These are phyloP conservation scores for Pisolithus orientalis DNA, from an alignment of 768 basidiomycete species.

Conservation along the genomic window DNA sequence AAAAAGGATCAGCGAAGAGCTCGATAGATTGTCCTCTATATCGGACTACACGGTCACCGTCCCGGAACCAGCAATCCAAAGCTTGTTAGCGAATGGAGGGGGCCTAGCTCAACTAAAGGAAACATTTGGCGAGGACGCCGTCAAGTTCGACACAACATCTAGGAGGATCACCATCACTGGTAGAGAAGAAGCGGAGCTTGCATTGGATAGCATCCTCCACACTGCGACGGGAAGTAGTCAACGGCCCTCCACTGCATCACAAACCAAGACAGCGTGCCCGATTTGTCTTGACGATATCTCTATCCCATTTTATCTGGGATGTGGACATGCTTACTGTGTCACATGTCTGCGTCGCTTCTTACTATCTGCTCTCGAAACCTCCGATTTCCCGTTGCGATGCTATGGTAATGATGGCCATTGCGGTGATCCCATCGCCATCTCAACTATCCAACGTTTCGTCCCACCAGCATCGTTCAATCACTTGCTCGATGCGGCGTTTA, in stretches of 20 bases:
- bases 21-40: constrained; percentile 39
- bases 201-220: constrained; percentile 38
- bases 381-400: constrained; percentile 61
- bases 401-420: constrained; percentile 60
- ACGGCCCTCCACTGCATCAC: neutral
- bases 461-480: constrained; percentile 45
- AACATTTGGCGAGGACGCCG: constrained; percentile 48
- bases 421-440: constrained; percentile 44
- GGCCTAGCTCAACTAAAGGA: constrained; percentile 42
- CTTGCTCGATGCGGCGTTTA: constrained; percentile 51
- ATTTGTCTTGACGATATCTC: constrained; percentile 43
- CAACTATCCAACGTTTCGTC: constrained; percentile 45
- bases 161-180: constrained; percentile 47
- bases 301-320: constrained; percentile 46
- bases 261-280: constrained; percentile 33
- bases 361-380: constrained; percentile 45
- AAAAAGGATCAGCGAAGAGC: constrained; percentile 39
- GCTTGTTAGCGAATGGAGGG: constrained; percentile 42
- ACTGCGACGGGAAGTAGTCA: constrained; percentile 29
- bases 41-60: constrained; percentile 38
- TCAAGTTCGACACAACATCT: constrained; percentile 36
- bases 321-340: constrained; percentile 64
- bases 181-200: constrained; percentile 48
- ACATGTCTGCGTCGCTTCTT: constrained; percentile 55
- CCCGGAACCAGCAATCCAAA: constrained; percentile 36